Conservation (phyloP, 306 rosid genomes). For the Quercus bicolor region DNA sequence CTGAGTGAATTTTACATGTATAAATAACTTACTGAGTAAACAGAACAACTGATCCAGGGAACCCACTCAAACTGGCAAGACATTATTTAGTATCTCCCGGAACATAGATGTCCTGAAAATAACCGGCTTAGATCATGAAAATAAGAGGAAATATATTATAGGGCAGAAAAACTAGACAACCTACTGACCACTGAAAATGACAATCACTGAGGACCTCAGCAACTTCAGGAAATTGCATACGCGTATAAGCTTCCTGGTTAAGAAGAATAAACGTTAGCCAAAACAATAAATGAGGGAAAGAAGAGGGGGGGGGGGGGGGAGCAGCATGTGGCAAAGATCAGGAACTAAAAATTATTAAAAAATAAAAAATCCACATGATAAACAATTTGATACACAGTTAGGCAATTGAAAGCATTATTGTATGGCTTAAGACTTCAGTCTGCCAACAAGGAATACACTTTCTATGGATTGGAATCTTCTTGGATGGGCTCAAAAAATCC, state of each 20-base stretch:
- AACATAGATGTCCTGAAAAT: constrained; percentile 33
- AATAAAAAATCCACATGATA: background rate
- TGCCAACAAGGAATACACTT: background rate
- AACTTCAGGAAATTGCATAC: constrained; percentile 75
- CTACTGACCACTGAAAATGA: constrained; percentile 50
- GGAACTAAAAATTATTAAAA: constrained; percentile 8
- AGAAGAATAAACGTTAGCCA: constrained; percentile 10
- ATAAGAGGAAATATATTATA: background rate
- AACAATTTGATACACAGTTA: background rate
- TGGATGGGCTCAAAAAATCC: background rate
- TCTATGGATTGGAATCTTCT: background rate
- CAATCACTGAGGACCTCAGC: constrained; percentile 31
- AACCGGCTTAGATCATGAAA: constrained; percentile 18
- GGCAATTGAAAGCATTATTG: background rate
- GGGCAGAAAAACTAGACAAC: constrained; percentile 6
- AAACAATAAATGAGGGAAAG: background rate
- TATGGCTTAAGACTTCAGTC: background rate
- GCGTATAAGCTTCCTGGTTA: constrained; percentile 75
- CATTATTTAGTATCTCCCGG: constrained; percentile 35
- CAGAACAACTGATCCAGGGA: constrained; percentile 30
- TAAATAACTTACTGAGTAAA: constrained; percentile 31
- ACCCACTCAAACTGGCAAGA: constrained; percentile 33
- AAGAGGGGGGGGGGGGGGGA: background rate
- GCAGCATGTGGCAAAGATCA: constrained; percentile 11
- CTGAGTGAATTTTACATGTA: background rate